A percentile compares a stretch with the other conserved stretches of the same genome.
phyloP scores from a whole-genome alignment of 768 basidiomycete genomes.

The Xanthoconium purpureum region DNA sequence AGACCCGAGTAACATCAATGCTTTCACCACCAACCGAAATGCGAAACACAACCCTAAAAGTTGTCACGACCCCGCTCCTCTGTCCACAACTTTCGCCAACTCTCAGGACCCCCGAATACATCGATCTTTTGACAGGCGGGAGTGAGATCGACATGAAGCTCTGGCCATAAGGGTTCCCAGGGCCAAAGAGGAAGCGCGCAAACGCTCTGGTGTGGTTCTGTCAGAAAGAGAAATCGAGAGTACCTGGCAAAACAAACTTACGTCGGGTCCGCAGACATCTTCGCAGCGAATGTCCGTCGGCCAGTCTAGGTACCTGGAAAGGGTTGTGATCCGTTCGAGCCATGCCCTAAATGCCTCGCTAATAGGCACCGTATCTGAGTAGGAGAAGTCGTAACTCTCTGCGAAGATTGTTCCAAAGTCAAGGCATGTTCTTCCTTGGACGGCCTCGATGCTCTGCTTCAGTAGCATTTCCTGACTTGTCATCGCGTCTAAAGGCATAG shows the following conservation, averaged over 20 bases:
- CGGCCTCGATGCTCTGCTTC: not conserved
- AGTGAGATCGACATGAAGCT: slow-evolving; percentile 1
- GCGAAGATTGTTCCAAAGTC: slow-evolving; percentile 6
- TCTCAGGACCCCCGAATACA: slow-evolving; percentile 3
- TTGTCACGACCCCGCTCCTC: not conserved
- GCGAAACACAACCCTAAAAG: not conserved
- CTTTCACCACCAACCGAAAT: too few relatives aligned
- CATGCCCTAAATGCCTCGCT: not conserved
- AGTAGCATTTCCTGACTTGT: slow-evolving; percentile 1
- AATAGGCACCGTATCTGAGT: not conserved
- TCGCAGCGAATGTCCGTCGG: slow-evolving; percentile 1
- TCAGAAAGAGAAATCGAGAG: not conserved
- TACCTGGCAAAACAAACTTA: not conserved
- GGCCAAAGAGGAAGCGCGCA: slow-evolving; percentile 5
- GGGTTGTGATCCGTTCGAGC: not conserved
- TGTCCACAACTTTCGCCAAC: slow-evolving; percentile 2
- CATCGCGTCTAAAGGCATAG: not conserved
- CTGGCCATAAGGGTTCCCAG: slow-evolving; percentile 4
- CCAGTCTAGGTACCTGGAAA: slow-evolving; percentile 4
- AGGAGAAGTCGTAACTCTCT: not conserved
- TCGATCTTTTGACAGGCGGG: slow-evolving; percentile 4
- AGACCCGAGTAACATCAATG: too few relatives aligned
- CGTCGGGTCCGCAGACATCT: not conserved
- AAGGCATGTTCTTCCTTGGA: slow-evolving; percentile 1
- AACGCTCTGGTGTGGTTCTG: not conserved